Evolutionary conservation across 148 eudicot genomes (phyloP).

Genomic region (Diospyros kaki): DNA sequence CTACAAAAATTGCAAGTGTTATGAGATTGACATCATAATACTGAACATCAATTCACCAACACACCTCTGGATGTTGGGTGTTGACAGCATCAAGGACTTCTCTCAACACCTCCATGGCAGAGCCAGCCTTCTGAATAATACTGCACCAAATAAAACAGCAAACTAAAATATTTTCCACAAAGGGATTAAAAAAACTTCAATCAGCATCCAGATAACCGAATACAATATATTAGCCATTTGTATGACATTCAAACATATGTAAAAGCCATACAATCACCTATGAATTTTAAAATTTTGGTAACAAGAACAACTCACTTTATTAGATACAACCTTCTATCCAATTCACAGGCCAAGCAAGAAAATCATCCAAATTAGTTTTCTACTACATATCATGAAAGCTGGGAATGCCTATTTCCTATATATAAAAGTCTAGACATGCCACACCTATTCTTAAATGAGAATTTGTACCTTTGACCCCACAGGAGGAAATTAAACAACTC

Average conservation of each 20-base stretch:
- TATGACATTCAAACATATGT: not conserved
- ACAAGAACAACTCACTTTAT: not conserved
- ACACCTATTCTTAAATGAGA: too few species aligned
- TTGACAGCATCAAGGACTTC: slow-evolving; percentile 91
- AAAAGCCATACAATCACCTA: not conserved
- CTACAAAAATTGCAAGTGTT: not conserved
- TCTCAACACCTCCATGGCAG: slow-evolving; percentile 79
- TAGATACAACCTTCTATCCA: not conserved
- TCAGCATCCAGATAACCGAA: not conserved
- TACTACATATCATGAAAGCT: too few species aligned
- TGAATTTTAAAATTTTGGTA: not conserved
- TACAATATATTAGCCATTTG: not conserved
- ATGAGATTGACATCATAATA: not conserved
- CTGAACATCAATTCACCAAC: slow-evolving; percentile 11
- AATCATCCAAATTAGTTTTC: not conserved
- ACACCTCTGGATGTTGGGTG: slow-evolving; percentile 74
- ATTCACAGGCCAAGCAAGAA: not conserved
- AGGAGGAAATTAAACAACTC: too few species aligned
- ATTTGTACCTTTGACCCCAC: too few species aligned
- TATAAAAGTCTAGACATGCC: too few species aligned
- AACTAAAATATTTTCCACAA: not conserved
- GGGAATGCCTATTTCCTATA: too few species aligned
- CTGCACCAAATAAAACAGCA: slow-evolving; percentile 33
- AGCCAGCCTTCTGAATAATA: slow-evolving; percentile 78
- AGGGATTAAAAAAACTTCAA: not conserved